Evolutionary conservation across 2,329 filamentous ascomycete species (phyloP), one percentile per base, ranked within the genome.

Genomic region (Colletotrichum chrysophilum): DNA sequence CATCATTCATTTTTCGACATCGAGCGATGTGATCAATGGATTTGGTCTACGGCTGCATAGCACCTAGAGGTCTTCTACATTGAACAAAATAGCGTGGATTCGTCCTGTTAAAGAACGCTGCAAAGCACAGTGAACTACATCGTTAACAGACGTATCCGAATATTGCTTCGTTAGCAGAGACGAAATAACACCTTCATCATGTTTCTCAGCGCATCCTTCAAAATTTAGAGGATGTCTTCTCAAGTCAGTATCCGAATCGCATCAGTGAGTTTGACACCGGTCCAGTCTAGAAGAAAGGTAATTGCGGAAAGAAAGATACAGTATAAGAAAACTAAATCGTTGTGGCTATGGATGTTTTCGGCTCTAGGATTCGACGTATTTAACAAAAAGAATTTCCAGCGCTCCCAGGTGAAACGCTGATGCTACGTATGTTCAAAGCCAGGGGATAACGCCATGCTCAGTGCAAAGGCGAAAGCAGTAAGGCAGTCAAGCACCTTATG

Each of bases 81-180:
- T 12, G 38, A 43, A 18, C 2, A 18, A 0, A 34, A 34, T 14
- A 43, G 8, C 16, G 16, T 18, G 9, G 36, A 43, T n/a, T n/a
- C 8, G 5, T 10, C 18, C 16, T n/a, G 2, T 1, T 43, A 10
- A 1, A 3, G 3, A 6, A n/a, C 38, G 8, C 16, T 10, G 18
- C 16, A 18, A 18, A 43, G 16, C 38, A 3, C 38, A 5, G 16
- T 43, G 16, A 18, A 9, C 1, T n/a, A 43, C 3, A 43, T 43
- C 38, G 4, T 43, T 5, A 43, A 2, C 8, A 43, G 38, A 10
- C 18, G 38, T 43, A n/a, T 43, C 4, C 18, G 38, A n/a, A 21
- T 21, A 13, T 48, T 12, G 9, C 3, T n/a, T 48, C 43, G 10
- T 48, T 13, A 0, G 1, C 43, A n/a, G 18, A 13, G 10, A 4